Evolutionary conservation across 2,329 filamentous ascomycete species (phyloP), one percentile per base, ranked within the genome.

Genomic region (Cryphonectria nitschkei): DNA sequence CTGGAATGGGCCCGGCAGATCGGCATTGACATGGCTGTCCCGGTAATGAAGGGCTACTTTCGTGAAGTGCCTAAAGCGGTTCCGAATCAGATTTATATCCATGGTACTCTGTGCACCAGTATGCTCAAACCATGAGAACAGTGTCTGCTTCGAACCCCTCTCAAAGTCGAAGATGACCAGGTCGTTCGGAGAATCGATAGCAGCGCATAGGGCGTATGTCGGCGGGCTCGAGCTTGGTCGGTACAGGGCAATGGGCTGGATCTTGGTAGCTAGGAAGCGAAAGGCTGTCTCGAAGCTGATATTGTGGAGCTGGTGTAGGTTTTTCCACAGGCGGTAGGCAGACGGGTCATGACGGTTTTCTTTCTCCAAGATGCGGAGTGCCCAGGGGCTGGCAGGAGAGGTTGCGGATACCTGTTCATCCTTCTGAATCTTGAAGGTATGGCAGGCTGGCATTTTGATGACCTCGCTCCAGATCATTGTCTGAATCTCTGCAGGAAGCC

Each of bases 91-190:
- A 1, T 2, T 1, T 3, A 67, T 2, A 2, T 67, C 5, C 68
- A 68, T 52, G 14, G 1, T 8, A 1, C 39, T 41, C 6, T 54
- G 11, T 4, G 13, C 2, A 3, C 26, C 32, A 11, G 3, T 8
- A 16, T 70, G 39, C 26, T 72, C 68, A 14, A 68, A 70, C 73
- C 73, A 68, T 4, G 22, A 60, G 6, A 50, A 73, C 56, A 65
- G 56, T 39, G 0, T 68, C 14, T 6, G 58, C 19, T 16, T 73
- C 37, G 11, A 60, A 19, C 64, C 63, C 7, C 50, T 52, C 1
- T 58, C 39, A 7, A 76, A 75, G 13, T 76, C 69, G 32, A 77
- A 14, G 43, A 77, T 68, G 26, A 75, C 70, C 13, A 77, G 67
- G 50, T 77, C 76, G 1, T 69, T 70, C 0, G 41, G 67, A 13